A percentile compares a stretch with the other conserved stretches of the same genome.
These are phyloP conservation scores for Phoma herbarum DNA, from an alignment of 2,329 filamentous ascomycete genomes.

Conservation along the genomic window DNA sequence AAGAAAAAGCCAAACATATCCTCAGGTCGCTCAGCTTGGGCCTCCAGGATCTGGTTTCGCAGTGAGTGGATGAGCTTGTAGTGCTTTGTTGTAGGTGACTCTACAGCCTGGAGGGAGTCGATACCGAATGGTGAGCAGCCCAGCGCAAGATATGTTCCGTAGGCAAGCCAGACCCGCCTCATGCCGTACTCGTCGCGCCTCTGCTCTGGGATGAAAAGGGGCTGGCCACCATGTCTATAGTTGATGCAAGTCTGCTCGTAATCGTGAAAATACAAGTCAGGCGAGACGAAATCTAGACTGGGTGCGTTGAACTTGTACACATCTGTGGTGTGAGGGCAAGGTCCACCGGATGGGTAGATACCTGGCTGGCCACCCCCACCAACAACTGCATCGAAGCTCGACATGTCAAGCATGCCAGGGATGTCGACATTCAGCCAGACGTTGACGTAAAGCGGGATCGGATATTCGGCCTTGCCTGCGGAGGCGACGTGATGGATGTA, in stretches of 20 bases:
- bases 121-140: constrained; percentile 47
- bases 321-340: constrained; percentile 54
- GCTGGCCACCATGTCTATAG: constrained; percentile 56
- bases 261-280: constrained; percentile 61
- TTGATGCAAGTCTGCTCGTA: constrained; percentile 56
- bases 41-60: constrained; percentile 50
- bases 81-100: constrained; percentile 50
- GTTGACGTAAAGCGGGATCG: constrained; percentile 57
- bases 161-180: constrained; percentile 38
- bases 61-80: constrained; percentile 54
- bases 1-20: constrained; percentile 56
- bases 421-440: constrained; percentile 56
- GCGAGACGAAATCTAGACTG: constrained; percentile 57
- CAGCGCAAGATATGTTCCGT: constrained; percentile 33
- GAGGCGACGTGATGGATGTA: constrained; percentile 55
- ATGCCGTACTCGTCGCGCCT: constrained; percentile 56
- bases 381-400: constrained; percentile 50
- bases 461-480: constrained; percentile 54
- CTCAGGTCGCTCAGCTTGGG: constrained; percentile 47
- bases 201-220: constrained; percentile 64
- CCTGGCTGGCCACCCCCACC: constrained; percentile 57
- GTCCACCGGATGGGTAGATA: constrained; percentile 60
- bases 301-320: constrained; percentile 56
- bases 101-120: constrained; percentile 51
- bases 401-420: constrained; percentile 36